Percentiles rank a stretch among this genome's conserved stretches.
phyloP scores from a whole-genome alignment of 2,329 filamentous ascomycete species.

The Chaetomium olivaceum region DNA sequence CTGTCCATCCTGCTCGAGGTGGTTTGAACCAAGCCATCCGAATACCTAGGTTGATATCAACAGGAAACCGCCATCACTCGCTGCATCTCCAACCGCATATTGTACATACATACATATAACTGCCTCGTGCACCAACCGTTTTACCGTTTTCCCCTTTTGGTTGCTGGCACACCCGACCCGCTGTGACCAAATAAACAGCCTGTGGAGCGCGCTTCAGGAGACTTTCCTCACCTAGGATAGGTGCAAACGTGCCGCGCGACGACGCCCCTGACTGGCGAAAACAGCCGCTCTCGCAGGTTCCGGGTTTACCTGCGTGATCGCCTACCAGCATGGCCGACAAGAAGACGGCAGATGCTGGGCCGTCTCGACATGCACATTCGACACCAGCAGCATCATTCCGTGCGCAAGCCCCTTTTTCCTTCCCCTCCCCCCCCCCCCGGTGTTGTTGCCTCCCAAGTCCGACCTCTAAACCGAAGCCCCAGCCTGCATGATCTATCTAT shows the following conservation, averaged over 20 bases:
- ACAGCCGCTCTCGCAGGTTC: constrained; percentile 13
- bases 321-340: constrained; percentile 38
- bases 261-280: constrained; percentile 7
- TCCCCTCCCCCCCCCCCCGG: not conserved
- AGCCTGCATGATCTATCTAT: not conserved
- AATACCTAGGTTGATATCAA: not conserved
- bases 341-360: constrained; percentile 47
- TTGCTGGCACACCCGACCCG: not conserved
- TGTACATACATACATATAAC: not conserved
- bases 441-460: constrained; percentile 18
- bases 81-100: not conserved
- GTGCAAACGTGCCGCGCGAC: constrained; percentile 14
- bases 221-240: constrained; percentile 7
- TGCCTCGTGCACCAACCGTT: not conserved
- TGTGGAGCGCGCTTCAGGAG: constrained; percentile 14
- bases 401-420: constrained; percentile 39
- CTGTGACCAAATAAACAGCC: constrained; percentile 19
- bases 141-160: no score
- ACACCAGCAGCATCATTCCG: constrained; percentile 54
- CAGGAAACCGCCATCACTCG: not conserved
- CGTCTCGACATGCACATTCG: constrained; percentile 46
- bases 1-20: not conserved
- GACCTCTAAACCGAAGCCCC: constrained; percentile 3
- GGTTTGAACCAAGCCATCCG: not conserved
- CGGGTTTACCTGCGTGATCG: constrained; percentile 18